These are phyloP conservation scores for Populus hybrid DNA, from an alignment of 441 rosid genomes.

Conservation along the genomic window DNA sequence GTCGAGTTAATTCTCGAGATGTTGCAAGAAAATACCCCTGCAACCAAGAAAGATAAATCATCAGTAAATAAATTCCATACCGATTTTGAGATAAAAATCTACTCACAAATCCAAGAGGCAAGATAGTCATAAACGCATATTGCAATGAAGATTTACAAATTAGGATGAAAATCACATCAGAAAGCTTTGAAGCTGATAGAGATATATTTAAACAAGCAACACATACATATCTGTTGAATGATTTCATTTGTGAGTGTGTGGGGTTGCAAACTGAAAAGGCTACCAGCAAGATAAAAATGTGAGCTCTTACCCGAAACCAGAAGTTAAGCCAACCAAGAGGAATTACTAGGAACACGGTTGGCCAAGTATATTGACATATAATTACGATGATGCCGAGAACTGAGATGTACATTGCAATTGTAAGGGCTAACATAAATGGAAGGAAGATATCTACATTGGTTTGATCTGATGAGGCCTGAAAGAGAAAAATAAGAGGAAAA, in stretches of 20 bases:
- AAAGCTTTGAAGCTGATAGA: background rate
- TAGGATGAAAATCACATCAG: background rate
- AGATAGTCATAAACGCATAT: background rate
- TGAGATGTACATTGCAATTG: constrained; percentile 68
- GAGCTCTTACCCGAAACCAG: constrained; percentile 73
- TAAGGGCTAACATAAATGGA: constrained; percentile 60
- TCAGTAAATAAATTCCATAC: background rate
- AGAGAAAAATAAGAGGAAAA: constrained; percentile 1
- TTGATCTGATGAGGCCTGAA: constrained; percentile 94
- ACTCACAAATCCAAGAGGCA: background rate
- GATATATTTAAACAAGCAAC: background rate
- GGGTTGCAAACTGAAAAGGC: background rate
- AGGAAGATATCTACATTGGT: constrained; percentile 78
- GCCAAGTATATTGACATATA: constrained; percentile 97
- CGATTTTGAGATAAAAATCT: background rate
- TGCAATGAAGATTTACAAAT: background rate
- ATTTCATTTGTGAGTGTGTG: background rate
- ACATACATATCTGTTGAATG: background rate
- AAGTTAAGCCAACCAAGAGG: constrained; percentile 86
- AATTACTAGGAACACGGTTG: constrained; percentile 67
- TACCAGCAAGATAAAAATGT: background rate
- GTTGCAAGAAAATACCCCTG: constrained; percentile 85
- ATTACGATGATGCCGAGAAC: constrained; percentile 78
- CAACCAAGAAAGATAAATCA: constrained; percentile 10
- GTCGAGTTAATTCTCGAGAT: constrained; percentile 86